phyloP scores from a whole-genome alignment of 768 basidiomycete species.

The Psilocybe subaeruginosa region DNA sequence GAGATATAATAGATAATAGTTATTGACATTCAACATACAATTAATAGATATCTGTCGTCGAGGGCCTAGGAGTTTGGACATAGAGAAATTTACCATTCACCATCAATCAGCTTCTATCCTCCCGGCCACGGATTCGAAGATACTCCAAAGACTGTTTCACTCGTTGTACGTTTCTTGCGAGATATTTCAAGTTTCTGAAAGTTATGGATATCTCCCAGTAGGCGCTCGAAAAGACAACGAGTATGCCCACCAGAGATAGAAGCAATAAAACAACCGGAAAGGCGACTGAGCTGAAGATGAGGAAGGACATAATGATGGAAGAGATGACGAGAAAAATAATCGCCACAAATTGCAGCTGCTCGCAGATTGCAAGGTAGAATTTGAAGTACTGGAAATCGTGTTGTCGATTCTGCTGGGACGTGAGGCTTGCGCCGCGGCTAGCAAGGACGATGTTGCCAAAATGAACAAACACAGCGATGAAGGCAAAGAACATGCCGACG shows the following conservation, averaged over 20 bases:
- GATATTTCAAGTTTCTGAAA: conserved; percentile 25
- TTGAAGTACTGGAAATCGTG: conserved; percentile 28
- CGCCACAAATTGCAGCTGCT: conserved; percentile 34
- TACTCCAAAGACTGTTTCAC: conserved; percentile 17
- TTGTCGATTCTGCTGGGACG: conserved; percentile 19
- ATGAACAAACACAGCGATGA: conserved; percentile 32
- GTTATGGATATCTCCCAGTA: conserved; percentile 36
- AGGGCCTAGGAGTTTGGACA: background rate
- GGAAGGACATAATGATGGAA: conserved; percentile 28
- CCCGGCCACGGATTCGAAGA: conserved; percentile 8
- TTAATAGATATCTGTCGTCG: background rate
- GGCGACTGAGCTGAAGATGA: conserved; percentile 30
- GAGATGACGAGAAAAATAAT: conserved; percentile 30
- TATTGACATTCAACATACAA: no score
- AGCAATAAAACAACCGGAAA: conserved; percentile 29
- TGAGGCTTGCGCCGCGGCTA: conserved; percentile 28
- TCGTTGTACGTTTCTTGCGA: conserved; percentile 22
- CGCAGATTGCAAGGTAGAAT: conserved; percentile 30
- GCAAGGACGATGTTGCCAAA: conserved; percentile 35
- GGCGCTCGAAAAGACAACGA: conserved; percentile 28
- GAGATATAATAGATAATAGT: no score
- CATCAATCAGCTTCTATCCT: background rate
- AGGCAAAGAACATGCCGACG: conserved; percentile 33
- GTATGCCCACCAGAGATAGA: conserved; percentile 17
- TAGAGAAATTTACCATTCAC: background rate